Evolutionary conservation across 139 green algal genomes (phyloP).

Genomic region (Pseudopediastrum boryanum): DNA sequence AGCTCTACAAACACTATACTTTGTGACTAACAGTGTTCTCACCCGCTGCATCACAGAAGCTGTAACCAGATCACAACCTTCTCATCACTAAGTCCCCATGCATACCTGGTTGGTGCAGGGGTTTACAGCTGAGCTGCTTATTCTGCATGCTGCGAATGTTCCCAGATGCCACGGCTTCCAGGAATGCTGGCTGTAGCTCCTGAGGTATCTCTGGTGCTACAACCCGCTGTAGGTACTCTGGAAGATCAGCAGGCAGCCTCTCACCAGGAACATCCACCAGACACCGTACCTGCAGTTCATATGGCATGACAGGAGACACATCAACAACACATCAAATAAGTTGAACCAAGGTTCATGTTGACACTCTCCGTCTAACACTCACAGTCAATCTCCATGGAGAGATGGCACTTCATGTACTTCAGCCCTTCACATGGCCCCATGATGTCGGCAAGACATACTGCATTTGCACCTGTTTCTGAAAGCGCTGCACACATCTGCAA

Average conservation of each 20-base stretch:
- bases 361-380: too few relatives aligned
- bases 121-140: conserved; percentile 81
- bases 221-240: conserved; percentile 49
- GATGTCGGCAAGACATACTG: too few relatives aligned
- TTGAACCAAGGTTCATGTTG: too few relatives aligned
- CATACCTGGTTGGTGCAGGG: conserved; percentile 75
- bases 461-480: too few relatives aligned
- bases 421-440: too few relatives aligned
- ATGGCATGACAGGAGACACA: not conserved
- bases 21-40: too few relatives aligned
- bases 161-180: conserved; percentile 43
- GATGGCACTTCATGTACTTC: too few relatives aligned
- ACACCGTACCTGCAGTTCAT: conserved; percentile 64
- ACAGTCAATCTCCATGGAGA: too few relatives aligned
- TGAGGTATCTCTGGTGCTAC: conserved; percentile 78
- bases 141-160: conserved; percentile 80
- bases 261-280: conserved; percentile 92
- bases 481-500: too few relatives aligned
- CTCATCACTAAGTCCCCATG: not conserved
- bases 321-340: too few relatives aligned
- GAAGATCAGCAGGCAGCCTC: conserved; percentile 65
- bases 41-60: too few relatives aligned
- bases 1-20: too few relatives aligned
- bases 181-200: conserved; percentile 77
- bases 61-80: not conserved